These are phyloP conservation scores for Cryptococcus sp. DNA, from an alignment of 1,284 basidiomycete species.

Conservation along the genomic window DNA sequence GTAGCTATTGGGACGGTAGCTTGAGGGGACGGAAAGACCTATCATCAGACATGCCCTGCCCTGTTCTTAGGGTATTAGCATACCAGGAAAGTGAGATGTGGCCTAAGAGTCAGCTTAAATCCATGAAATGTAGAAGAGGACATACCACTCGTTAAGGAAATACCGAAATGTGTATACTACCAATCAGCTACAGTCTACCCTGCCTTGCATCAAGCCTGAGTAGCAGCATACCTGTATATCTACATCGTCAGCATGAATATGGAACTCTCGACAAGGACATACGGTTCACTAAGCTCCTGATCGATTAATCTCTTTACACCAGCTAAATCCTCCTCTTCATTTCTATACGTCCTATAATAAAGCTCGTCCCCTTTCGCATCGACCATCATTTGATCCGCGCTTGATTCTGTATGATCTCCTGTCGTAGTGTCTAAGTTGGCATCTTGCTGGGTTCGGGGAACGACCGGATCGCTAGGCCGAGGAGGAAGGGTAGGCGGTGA, in stretches of 20 bases:
- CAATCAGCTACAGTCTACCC: too few relatives aligned
- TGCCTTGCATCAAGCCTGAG: background rate
- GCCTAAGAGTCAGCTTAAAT: conserved; percentile 56
- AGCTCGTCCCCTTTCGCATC: conserved; percentile 20
- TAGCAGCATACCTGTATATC: conserved; percentile 21
- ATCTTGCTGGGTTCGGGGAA: too few relatives aligned
- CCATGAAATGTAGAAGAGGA: background rate
- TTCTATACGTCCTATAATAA: conserved; percentile 27
- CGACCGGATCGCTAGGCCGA: too few relatives aligned
- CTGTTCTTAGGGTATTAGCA: background rate
- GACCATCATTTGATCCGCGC: background rate
- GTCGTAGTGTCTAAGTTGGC: too few relatives aligned
- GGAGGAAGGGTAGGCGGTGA: too few relatives aligned
- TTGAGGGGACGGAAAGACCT: conserved; percentile 21
- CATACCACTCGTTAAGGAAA: conserved; percentile 87
- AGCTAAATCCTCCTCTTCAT: conserved; percentile 65
- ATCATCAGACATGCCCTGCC: background rate
- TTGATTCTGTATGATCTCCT: too few relatives aligned
- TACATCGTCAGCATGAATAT: conserved; percentile 5
- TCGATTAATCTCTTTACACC: conserved; percentile 83
- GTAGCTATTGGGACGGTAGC: conserved; percentile 67
- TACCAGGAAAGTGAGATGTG: conserved; percentile 86
- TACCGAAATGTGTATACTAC: conserved; percentile 59
- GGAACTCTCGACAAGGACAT: conserved; percentile 52
- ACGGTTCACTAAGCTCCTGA: conserved; percentile 89